Percentiles rank a stretch among this genome's conserved stretches.
Evolutionary conservation across 2,329 filamentous ascomycete species (phyloP).

Genomic region (Trichoderma koningii): DNA sequence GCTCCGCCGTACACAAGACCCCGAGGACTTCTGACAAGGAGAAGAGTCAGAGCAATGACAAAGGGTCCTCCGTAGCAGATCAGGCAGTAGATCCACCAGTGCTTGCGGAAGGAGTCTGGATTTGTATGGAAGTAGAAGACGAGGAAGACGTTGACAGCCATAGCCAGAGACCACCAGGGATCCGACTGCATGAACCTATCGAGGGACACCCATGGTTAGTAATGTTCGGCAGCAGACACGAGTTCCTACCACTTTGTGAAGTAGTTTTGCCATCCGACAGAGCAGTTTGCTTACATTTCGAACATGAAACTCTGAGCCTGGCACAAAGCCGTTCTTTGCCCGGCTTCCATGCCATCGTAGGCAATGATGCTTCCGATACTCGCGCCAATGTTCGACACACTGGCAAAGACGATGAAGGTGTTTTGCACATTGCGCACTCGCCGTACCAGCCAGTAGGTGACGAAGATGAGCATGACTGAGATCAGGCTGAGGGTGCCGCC

Average conservation of each 20-base stretch:
- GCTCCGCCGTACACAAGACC: conserved; percentile 57
- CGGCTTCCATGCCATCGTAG: conserved; percentile 60
- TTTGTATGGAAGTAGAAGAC: conserved; percentile 63
- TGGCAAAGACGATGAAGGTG: conserved; percentile 63
- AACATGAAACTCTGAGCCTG: conserved; percentile 63
- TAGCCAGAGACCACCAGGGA: conserved; percentile 75
- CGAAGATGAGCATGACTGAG: conserved; percentile 54
- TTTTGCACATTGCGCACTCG: conserved; percentile 60
- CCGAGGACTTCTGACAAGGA: conserved; percentile 54
- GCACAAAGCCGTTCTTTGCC: conserved; percentile 59
- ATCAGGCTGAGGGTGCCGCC: conserved; percentile 57
- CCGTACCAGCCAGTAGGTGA: conserved; percentile 54
- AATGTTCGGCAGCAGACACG: too few relatives aligned
- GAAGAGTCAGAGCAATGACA: conserved; percentile 64
- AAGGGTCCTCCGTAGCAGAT: conserved; percentile 73
- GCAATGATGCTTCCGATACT: conserved; percentile 71
- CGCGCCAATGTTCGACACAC: conserved; percentile 60
- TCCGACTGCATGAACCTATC: conserved; percentile 75
- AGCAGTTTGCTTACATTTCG: conserved; percentile 60
- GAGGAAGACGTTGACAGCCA: conserved; percentile 80
- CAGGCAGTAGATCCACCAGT: conserved; percentile 69
- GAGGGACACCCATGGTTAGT: not conserved
- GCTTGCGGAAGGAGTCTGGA: conserved; percentile 69
- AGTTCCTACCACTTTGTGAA: too few relatives aligned
- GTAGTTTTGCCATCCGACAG: not conserved